These are phyloP conservation scores for Citrus cavaleriei DNA, from an alignment of 345 rosid genomes.

Conservation along the genomic window DNA sequence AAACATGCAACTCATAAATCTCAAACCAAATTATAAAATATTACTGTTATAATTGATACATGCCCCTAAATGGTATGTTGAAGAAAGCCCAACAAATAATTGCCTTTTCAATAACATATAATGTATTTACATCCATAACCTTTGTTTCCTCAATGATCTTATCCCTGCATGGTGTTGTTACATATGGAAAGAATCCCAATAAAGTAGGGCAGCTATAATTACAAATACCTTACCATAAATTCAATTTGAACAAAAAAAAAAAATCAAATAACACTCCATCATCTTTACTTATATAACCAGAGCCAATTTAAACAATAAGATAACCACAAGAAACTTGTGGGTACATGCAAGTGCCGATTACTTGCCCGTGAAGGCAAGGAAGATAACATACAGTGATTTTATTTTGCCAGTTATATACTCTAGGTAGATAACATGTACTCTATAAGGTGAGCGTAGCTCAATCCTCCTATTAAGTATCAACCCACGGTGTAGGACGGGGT, in stretches of 20 bases:
- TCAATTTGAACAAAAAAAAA: no score
- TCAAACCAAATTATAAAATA: not conserved
- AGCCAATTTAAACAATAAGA: not conserved
- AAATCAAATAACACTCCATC: not conserved
- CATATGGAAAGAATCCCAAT: not conserved
- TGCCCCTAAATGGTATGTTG: not conserved
- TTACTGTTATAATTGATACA: not conserved
- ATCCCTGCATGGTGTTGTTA: not conserved
- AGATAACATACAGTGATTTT: not conserved
- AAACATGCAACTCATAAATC: not conserved
- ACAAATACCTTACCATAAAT: not conserved
- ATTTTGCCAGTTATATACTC: no score
- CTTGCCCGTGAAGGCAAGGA: not conserved
- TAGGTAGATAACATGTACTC: no score
- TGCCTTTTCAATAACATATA: not conserved
- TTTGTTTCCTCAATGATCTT: not conserved
- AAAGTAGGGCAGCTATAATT: not conserved
- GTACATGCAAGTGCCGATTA: not conserved
- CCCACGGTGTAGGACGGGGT: constrained; percentile 92
- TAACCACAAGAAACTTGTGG: not conserved
- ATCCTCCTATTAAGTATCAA: constrained; percentile 44
- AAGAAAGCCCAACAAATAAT: not conserved
- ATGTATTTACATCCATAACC: not conserved
- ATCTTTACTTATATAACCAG: not conserved
- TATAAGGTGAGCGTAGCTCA: not conserved